These are phyloP conservation scores for Avena sativa DNA, from an alignment of 176 grass and related monocot genomes.

Conservation along the genomic window DNA sequence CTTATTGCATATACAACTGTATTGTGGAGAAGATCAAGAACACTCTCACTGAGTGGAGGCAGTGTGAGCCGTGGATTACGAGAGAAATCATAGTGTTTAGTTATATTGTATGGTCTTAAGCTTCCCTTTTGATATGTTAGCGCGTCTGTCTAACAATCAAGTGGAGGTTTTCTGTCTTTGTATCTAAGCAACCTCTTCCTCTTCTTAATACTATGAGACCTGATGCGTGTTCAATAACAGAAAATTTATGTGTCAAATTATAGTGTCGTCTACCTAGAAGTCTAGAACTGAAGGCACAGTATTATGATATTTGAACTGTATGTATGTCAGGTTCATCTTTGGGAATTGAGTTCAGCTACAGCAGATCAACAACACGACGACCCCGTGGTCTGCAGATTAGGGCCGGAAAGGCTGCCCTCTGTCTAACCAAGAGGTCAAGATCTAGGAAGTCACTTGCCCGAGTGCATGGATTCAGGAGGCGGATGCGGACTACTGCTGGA, in stretches of 20 bases:
- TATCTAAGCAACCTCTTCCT: not conserved
- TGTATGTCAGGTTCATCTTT: slow-evolving; percentile 65
- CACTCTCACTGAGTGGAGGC: not conserved
- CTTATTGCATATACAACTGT: not conserved
- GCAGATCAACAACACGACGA: slow-evolving; percentile 58
- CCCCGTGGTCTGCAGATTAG: slow-evolving; percentile 73
- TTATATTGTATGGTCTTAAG: not conserved
- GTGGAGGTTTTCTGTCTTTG: not conserved
- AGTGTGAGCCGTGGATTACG: not conserved
- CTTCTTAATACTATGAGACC: not conserved
- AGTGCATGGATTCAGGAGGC: slow-evolving; percentile 80
- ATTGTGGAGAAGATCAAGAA: not conserved
- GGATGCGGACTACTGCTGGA: slow-evolving; percentile 68
- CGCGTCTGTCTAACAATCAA: not conserved
- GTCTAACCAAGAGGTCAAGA: slow-evolving; percentile 81
- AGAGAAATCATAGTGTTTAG: not conserved
- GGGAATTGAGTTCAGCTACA: slow-evolving; percentile 65
- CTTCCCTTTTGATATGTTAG: not conserved
- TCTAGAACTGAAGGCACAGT: not conserved
- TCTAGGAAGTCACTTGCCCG: slow-evolving; percentile 93
- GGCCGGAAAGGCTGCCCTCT: slow-evolving; percentile 79
- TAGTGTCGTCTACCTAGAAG: not conserved
- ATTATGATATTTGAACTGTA: slow-evolving; percentile 36
- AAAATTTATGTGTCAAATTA: not conserved
- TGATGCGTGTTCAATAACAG: not conserved